Conservation (phyloP, 164 flowering plant species). For the Annona cherimola region DNA sequence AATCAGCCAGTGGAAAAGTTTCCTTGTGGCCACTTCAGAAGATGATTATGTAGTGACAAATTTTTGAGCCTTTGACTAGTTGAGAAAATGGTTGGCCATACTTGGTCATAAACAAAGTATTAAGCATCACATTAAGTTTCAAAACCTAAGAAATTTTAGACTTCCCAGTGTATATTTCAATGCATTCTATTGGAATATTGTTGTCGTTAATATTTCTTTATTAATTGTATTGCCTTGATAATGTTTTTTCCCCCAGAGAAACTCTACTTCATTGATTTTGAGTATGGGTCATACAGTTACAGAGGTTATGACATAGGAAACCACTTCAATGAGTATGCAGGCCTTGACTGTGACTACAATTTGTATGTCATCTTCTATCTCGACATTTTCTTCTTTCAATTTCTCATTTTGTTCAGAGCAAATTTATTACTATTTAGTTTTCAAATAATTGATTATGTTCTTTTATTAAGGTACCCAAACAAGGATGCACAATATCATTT, state of each 20-base stretch:
- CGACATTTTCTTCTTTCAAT: background rate
- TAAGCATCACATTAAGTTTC: background rate
- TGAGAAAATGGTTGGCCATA: background rate
- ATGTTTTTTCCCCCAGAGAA: slow-evolving; percentile 42
- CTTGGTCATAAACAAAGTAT: background rate
- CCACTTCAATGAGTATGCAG: slow-evolving; percentile 99
- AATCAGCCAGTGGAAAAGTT: background rate
- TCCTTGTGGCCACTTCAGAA: background rate
- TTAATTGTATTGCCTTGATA: background rate
- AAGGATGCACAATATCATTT: slow-evolving; percentile 86
- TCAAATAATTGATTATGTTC: slow-evolving; percentile 4
- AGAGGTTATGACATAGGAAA: slow-evolving; percentile 97
- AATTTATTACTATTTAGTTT: background rate
- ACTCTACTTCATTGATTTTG: slow-evolving; percentile 91
- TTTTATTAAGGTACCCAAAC: slow-evolving; percentile 61
- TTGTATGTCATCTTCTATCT: slow-evolving; percentile 44
- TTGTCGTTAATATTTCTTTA: background rate
- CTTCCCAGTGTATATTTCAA: background rate
- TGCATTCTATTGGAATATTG: background rate
- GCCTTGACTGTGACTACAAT: slow-evolving; percentile 90
- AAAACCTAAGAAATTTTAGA: background rate
- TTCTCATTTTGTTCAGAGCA: background rate
- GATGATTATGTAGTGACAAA: no score
- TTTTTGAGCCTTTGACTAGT: no score
- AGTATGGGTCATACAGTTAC: slow-evolving; percentile 91